Evolutionary conservation across 805 yeast genomes (phyloP).

Genomic region (Suhomyces kilbournensis): DNA sequence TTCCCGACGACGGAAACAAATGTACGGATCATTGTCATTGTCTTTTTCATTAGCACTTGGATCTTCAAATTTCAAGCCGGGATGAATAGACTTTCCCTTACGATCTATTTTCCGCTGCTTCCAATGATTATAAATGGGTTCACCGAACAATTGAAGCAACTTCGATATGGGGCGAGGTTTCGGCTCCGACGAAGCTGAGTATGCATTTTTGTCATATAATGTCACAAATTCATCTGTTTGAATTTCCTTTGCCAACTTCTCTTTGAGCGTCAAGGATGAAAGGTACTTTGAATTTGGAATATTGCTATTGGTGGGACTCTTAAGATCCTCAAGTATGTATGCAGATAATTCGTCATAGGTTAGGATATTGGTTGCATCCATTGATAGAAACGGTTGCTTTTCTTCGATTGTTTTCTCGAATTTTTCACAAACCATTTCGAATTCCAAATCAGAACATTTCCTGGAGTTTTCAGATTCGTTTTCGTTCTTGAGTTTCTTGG

Average conservation of each 20-base stretch:
- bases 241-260: conserved; percentile 54
- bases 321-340: conserved; percentile 37
- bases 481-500: conserved; percentile 11
- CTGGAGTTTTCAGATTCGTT: conserved; percentile 13
- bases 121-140: conserved; percentile 77
- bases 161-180: conserved; percentile 42
- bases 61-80: conserved; percentile 79
- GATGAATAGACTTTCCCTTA: conserved; percentile 68
- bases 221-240: conserved; percentile 57
- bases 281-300: conserved; percentile 35
- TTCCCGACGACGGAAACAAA: conserved; percentile 93
- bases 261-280: conserved; percentile 57
- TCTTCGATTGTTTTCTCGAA: conserved; percentile 74
- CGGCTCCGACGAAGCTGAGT: conserved; percentile 12
- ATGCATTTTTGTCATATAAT: conserved; percentile 48
- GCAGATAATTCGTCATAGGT: conserved; percentile 65
- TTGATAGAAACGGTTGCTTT: conserved; percentile 81
- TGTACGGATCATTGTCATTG: conserved; percentile 85
- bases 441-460: conserved; percentile 73
- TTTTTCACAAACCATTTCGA: conserved; percentile 71
- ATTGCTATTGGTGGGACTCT: conserved; percentile 23
- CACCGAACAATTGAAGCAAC: conserved; percentile 60
- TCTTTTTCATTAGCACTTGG: conserved; percentile 75
- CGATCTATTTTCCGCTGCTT: conserved; percentile 65
- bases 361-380: conserved; percentile 79